These are phyloP conservation scores for Meira nashicola DNA, from an alignment of 1,284 basidiomycete genomes.

Conservation along the genomic window DNA sequence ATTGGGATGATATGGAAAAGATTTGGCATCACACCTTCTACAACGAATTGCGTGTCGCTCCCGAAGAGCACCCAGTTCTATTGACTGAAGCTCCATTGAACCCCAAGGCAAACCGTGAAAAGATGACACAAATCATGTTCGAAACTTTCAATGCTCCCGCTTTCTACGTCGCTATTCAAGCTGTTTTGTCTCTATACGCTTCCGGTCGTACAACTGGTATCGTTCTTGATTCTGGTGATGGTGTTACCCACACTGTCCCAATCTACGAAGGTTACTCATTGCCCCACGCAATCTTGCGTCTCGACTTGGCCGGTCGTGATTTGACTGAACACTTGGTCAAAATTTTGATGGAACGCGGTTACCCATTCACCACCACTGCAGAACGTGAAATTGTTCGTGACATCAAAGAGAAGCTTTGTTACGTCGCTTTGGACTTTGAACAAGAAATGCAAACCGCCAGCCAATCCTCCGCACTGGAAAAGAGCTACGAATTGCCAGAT, in stretches of 20 bases:
- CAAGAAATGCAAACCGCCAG: slow-evolving; percentile 90
- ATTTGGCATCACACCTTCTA: slow-evolving; percentile 54
- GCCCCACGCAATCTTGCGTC: slow-evolving; percentile 87
- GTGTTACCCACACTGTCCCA: slow-evolving; percentile 87
- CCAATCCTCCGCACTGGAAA: slow-evolving; percentile 85
- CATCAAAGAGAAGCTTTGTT: slow-evolving; percentile 98
- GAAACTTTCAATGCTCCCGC: slow-evolving; percentile 92
- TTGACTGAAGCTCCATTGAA: slow-evolving; percentile 92
- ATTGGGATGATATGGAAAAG: slow-evolving; percentile 64
- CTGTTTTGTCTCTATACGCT: slow-evolving; percentile 84
- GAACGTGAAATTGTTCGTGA: slow-evolving; percentile 94
- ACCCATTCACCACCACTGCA: slow-evolving; percentile 85
- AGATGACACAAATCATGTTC: slow-evolving; percentile 97
- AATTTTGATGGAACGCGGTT: slow-evolving; percentile 88
- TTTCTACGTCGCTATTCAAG: slow-evolving; percentile 90
- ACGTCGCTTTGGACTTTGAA: slow-evolving; percentile 93
- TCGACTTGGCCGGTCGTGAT: slow-evolving; percentile 92
- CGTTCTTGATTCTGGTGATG: slow-evolving; percentile 88
- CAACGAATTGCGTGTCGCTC: slow-evolving; percentile 58
- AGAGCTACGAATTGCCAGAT: slow-evolving; percentile 92
- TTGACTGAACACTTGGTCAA: slow-evolving; percentile 85
- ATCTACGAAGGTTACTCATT: slow-evolving; percentile 94
- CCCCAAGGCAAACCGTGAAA: slow-evolving; percentile 90
- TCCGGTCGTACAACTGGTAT: slow-evolving; percentile 89
- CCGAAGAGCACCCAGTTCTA: slow-evolving; percentile 85